These are phyloP conservation scores for Blastomyces silverae DNA, from an alignment of 2,329 filamentous ascomycete species.

Conservation along the genomic window DNA sequence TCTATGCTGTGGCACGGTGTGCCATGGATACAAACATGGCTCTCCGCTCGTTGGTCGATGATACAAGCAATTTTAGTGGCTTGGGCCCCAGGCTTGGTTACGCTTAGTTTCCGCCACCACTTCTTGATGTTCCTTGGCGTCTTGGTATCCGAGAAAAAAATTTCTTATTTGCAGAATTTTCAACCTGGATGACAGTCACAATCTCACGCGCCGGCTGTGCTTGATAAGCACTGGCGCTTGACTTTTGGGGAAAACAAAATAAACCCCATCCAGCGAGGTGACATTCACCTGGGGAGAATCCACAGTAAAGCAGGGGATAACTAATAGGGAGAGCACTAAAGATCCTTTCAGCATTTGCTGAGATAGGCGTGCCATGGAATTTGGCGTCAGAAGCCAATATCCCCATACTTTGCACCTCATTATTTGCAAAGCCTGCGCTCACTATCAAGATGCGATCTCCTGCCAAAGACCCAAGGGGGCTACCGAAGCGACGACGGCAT, in stretches of 20 bases:
- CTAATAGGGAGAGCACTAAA: background rate
- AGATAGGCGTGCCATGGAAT: background rate
- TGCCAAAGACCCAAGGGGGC: background rate
- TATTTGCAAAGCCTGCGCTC: too few relatives aligned
- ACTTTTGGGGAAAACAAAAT: background rate
- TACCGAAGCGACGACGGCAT: background rate
- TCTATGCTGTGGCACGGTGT: background rate
- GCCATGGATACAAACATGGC: background rate
- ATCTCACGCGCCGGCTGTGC: too few relatives aligned
- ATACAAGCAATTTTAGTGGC: slow-evolving; percentile 9
- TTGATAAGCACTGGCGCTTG: too few relatives aligned
- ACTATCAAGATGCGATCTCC: background rate
- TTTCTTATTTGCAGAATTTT: too few relatives aligned
- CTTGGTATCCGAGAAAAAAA: background rate
- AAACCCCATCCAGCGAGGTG: background rate
- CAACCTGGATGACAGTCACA: too few relatives aligned
- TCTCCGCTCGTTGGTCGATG: background rate
- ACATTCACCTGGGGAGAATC: background rate
- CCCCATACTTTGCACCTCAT: background rate
- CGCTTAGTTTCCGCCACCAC: background rate
- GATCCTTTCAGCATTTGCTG: background rate
- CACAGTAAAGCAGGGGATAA: background rate
- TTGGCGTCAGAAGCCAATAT: background rate
- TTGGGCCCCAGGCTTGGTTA: background rate
- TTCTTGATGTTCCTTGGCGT: too few relatives aligned